A percentile compares a stretch with the other conserved stretches of the same genome.
phyloP scores from a whole-genome alignment of 2,329 filamentous ascomycete genomes.

The Alternaria alternata region DNA sequence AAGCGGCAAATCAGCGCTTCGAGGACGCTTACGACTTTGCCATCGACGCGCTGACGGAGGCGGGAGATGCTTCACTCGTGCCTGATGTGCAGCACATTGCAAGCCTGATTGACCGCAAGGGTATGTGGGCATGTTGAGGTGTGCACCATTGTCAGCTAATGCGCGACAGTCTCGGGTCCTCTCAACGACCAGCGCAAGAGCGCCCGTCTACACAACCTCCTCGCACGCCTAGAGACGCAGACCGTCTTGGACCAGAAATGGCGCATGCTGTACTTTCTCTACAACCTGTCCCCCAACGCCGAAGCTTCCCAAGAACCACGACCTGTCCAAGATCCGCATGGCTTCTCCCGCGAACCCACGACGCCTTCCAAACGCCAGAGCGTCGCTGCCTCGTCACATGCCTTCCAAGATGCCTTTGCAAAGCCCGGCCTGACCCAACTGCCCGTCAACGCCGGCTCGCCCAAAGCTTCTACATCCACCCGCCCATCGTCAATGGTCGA shows the following conservation, averaged over 20 bases:
- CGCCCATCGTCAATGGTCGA: slow-evolving; percentile 30
- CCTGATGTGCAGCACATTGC: slow-evolving; percentile 89
- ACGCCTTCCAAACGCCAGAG: slow-evolving; percentile 41
- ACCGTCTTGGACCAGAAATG: slow-evolving; percentile 95
- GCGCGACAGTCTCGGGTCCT: slow-evolving; percentile 69
- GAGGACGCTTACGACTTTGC: slow-evolving; percentile 66
- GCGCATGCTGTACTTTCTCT: slow-evolving; percentile 91
- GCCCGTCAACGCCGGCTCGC: slow-evolving; percentile 43
- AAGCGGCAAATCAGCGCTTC: slow-evolving; percentile 72
- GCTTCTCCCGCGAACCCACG: slow-evolving; percentile 31
- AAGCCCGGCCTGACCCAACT: slow-evolving; percentile 55
- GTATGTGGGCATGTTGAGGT: slow-evolving; percentile 31
- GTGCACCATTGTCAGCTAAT: slow-evolving; percentile 17
- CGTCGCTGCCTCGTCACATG: slow-evolving; percentile 20
- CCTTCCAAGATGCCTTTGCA: slow-evolving; percentile 59
- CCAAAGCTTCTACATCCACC: slow-evolving; percentile 31
- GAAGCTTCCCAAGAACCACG: slow-evolving; percentile 14
- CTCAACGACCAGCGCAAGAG: slow-evolving; percentile 73
- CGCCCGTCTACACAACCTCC: slow-evolving; percentile 88
- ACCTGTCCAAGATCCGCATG: slow-evolving; percentile 20
- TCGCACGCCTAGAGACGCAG: slow-evolving; percentile 86
- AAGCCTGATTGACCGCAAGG: slow-evolving; percentile 87
- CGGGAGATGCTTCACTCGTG: slow-evolving; percentile 62
- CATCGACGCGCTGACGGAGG: slow-evolving; percentile 54
- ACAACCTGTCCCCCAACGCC: slow-evolving; percentile 75